These are phyloP conservation scores for Fragaria vesca DNA, from an alignment of 306 rosid species.

Conservation along the genomic window DNA sequence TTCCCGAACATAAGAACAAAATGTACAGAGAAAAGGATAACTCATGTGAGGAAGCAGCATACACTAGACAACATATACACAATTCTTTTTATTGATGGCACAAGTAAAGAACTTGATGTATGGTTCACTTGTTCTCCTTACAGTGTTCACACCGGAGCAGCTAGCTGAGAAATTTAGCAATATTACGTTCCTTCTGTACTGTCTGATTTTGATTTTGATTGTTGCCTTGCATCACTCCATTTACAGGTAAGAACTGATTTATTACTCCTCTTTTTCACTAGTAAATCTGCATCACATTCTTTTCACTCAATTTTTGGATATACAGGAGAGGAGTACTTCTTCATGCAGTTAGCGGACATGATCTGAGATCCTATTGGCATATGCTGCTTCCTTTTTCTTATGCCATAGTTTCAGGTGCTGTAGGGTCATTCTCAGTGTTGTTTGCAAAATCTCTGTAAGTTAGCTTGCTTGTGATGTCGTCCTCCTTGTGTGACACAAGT, in stretches of 20 bases:
- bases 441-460: constrained; percentile 99
- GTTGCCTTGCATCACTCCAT: constrained; percentile 76
- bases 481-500: constrained; percentile 18
- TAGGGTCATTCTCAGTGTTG: constrained; percentile 96
- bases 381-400: constrained; percentile 90
- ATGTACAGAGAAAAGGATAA: neutral
- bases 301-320: constrained; percentile 25
- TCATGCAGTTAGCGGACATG: constrained; percentile 69
- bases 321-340: constrained; percentile 85
- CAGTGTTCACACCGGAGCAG: constrained; percentile 96
- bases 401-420: constrained; percentile 96
- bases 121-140: constrained; percentile 32
- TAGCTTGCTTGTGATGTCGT: constrained; percentile 26
- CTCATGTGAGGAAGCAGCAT: constrained; percentile 4
- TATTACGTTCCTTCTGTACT: constrained; percentile 75
- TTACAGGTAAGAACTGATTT: constrained; percentile 57
- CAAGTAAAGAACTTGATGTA: constrained; percentile 24
- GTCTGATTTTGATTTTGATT: constrained; percentile 68
- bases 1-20: neutral
- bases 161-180: constrained; percentile 94
- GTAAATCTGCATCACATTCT: constrained; percentile 7
- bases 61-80: neutral
- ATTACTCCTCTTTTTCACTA: constrained; percentile 18
- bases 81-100: neutral
- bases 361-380: constrained; percentile 79